Conservation (phyloP, 2,329 filamentous ascomycete genomes). For the Ophiosphaerella narmari region DNA sequence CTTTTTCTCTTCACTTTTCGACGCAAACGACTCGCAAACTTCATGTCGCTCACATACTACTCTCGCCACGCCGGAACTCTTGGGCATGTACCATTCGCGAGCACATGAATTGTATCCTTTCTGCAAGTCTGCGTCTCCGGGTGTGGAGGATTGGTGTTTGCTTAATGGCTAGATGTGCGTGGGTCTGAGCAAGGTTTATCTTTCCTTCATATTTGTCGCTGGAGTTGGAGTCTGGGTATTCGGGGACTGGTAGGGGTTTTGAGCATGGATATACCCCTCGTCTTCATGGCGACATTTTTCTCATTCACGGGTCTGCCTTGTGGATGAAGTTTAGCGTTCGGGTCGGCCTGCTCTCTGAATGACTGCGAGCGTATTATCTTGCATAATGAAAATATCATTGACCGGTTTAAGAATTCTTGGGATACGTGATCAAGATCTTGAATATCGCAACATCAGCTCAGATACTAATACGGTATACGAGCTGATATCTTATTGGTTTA, state of each 20-base stretch:
- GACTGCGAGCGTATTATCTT: background rate
- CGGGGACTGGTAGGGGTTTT: background rate
- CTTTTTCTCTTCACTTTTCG: background rate
- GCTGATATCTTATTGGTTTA: background rate
- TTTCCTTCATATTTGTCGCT: background rate
- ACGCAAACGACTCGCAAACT: background rate
- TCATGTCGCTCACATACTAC: too few relatives aligned
- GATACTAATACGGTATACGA: background rate
- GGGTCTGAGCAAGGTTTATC: background rate
- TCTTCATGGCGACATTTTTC: background rate
- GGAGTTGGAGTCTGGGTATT: background rate
- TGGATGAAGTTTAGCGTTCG: background rate
- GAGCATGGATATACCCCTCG: conserved; percentile 4
- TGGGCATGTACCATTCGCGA: too few relatives aligned
- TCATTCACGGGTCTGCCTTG: background rate
- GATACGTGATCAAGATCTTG: too few relatives aligned
- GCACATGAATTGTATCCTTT: too few relatives aligned
- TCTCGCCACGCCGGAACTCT: too few relatives aligned
- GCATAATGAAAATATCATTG: background rate
- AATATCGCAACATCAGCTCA: too few relatives aligned
- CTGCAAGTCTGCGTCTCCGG: too few relatives aligned
- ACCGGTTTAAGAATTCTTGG: background rate
- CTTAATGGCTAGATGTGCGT: too few relatives aligned
- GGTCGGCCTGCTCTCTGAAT: background rate
- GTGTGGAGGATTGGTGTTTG: too few relatives aligned